Evolutionary conservation across 306 rosid species (phyloP).

Genomic region (Macrotyloma uniflorum): DNA sequence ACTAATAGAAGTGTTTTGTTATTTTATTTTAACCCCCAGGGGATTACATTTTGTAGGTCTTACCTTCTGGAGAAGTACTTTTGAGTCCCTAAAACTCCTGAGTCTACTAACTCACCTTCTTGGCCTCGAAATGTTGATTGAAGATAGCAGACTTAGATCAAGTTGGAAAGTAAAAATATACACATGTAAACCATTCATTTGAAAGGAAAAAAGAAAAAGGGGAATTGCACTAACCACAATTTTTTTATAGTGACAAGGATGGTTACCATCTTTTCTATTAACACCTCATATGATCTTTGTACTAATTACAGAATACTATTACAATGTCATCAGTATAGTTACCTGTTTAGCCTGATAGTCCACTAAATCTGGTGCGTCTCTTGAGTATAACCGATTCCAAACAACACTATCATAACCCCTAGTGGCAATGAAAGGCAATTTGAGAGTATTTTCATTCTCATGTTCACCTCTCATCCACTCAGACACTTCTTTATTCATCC

Average conservation of each 20-base stretch:
- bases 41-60: not conserved
- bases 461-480: conserved; percentile 81
- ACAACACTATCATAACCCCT: conserved; percentile 94
- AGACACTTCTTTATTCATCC: conserved; percentile 86
- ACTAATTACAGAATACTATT: not conserved
- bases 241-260: not conserved
- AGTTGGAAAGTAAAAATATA: not conserved
- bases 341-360: conserved; percentile 73
- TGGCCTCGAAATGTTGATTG: not conserved
- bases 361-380: conserved; percentile 62
- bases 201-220: not conserved
- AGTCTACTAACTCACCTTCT: not conserved
- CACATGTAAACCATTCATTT: not conserved
- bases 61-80: not conserved
- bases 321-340: conserved; percentile 33
- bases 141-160: conserved; percentile 8
- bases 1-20: not conserved
- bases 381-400: conserved; percentile 94
- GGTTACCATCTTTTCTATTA: conserved; percentile 9
- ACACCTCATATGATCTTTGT: conserved; percentile 1
- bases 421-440: conserved; percentile 81
- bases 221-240: not conserved
- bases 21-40: not conserved
- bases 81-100: not conserved
- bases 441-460: conserved; percentile 43